Evolutionary conservation across 2,329 filamentous ascomycete genomes (phyloP).

Genomic region (Tolypocladium ophioglossoides): DNA sequence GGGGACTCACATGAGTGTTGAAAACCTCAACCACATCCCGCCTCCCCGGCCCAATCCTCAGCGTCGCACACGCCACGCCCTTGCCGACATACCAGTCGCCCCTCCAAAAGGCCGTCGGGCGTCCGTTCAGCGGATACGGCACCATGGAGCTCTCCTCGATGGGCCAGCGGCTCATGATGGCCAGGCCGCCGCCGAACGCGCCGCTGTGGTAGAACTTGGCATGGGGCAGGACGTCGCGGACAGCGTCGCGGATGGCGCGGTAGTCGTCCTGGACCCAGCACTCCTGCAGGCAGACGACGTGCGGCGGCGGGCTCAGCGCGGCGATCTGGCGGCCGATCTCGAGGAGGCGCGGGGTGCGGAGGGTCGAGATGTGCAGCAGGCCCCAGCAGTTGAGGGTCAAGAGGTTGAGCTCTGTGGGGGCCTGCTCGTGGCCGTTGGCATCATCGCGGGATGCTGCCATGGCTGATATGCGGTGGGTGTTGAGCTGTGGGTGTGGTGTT

Average conservation of each 20-base stretch:
- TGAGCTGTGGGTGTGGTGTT: not conserved
- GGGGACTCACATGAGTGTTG: conserved; percentile 65
- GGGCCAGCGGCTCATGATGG: conserved; percentile 83
- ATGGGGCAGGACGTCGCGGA: conserved; percentile 66
- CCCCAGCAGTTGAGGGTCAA: conserved; percentile 97
- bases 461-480: not conserved
- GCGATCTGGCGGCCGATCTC: conserved; percentile 81
- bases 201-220: conserved; percentile 90
- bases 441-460: not conserved
- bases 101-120: conserved; percentile 85
- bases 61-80: conserved; percentile 74
- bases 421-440: not conserved
- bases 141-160: conserved; percentile 84
- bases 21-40: conserved; percentile 78
- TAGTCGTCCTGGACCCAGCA: conserved; percentile 88
- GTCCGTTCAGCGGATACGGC: conserved; percentile 80
- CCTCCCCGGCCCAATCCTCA: conserved; percentile 55
- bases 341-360: conserved; percentile 64
- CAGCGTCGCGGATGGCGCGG: conserved; percentile 62
- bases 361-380: conserved; percentile 72
- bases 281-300: conserved; percentile 91
- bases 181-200: conserved; percentile 80
- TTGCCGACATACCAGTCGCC: conserved; percentile 98
- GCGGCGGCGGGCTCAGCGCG: conserved; percentile 52
- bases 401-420: conserved; percentile 57